Evolutionary conservation across 2,329 filamentous ascomycete genomes (phyloP), one percentile per base, ranked within the genome.

Genomic region (Botrytis medusae): DNA sequence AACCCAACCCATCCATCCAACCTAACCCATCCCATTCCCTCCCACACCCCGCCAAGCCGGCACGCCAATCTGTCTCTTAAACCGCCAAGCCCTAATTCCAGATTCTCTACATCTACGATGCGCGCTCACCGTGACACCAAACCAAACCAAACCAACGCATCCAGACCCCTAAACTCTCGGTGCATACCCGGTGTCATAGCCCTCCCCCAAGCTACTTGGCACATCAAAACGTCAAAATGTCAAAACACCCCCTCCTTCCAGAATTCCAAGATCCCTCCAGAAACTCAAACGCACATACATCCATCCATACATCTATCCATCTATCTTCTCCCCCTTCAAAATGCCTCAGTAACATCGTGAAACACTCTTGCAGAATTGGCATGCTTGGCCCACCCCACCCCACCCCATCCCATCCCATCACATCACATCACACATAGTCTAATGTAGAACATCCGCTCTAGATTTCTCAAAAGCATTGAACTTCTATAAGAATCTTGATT

Each of bases 341-440:
- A 67, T 62, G 34, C 37, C 34, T 62, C 42, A 37, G 57, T 70
- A 25, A 37, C 44, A 48, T 65, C 63, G 59, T 64, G 32, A 71
- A 71, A 71, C 69, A 16, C 29, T 62, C 32, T 18, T 51, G 69
- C 48, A 54, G 60, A 42, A 54, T 72, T 72, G 46, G 46, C 61
- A 72, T 67, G 29, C 70, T 72, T 72, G 70, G 61, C 70, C 25
- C 25, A n/a, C 25, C 25, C 25, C 37, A 54, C 16, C 34, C 29
- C 25, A 57, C 14, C 2, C 34, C 3, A 20, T 29, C 14, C 54
- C 9, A 37, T 42, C 14, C 34, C 29, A 37, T n/a, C 12, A 16
- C 25, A 51, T 51, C 1, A 14, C n/a, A n/a, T n/a, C 48, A n/a
- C 48, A 7, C 4, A 4, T 14, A n/a, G 4, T 12, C 14, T 18